phyloP scores from a whole-genome alignment of 345 rosid genomes.

The Punica granatum region DNA sequence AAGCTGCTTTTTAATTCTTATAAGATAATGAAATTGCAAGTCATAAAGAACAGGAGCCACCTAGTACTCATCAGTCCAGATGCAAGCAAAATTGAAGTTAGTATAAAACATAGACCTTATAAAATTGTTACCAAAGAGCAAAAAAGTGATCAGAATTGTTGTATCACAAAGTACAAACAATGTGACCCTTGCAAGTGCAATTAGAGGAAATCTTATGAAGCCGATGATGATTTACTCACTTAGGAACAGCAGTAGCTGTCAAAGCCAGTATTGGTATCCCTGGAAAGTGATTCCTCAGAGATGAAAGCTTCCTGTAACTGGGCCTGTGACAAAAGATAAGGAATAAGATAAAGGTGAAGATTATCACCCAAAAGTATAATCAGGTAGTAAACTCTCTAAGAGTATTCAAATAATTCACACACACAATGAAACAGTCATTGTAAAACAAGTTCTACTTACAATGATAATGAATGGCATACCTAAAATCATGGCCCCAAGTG shows the following conservation, averaged over 20 bases:
- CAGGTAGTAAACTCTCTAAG: not conserved
- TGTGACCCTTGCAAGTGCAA: not conserved
- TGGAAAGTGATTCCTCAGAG: constrained; percentile 58
- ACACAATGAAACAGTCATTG: not conserved
- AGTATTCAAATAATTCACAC: too few relatives aligned
- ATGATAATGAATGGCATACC: constrained; percentile 37
- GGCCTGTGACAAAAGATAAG: constrained; percentile 40
- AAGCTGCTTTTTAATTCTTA: constrained; percentile 1
- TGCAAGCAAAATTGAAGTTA: not conserved
- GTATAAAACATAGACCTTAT: not conserved
- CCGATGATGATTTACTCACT: constrained; percentile 38
- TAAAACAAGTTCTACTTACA: not conserved
- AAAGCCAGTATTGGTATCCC: constrained; percentile 85
- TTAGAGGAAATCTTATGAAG: not conserved
- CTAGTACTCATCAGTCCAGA: not conserved
- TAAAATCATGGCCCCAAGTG: constrained; percentile 98
- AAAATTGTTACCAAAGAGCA: not conserved
- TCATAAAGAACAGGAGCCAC: not conserved
- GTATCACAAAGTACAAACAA: not conserved
- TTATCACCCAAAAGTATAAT: not conserved
- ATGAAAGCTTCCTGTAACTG: constrained; percentile 81
- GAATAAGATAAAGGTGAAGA: not conserved
- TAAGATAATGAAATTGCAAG: not conserved
- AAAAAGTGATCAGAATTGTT: not conserved
- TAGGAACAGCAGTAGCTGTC: constrained; percentile 95